These are phyloP conservation scores for Phytophthora multivora DNA, from an alignment of 352 stramenopile genomes.

Conservation along the genomic window DNA sequence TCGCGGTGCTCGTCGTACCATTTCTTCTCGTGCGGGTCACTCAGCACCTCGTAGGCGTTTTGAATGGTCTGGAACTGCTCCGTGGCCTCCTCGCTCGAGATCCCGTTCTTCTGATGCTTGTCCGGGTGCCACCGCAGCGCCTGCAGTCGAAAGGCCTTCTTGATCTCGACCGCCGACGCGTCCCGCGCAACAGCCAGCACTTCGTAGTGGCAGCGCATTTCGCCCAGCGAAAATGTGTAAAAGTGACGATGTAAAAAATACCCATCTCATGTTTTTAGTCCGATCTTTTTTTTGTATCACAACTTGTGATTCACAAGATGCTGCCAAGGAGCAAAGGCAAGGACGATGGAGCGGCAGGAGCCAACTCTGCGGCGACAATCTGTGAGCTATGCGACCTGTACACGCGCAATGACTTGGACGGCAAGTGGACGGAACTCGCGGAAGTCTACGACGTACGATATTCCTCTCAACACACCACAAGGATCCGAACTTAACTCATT, in stretches of 20 bases:
- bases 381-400: slow-evolving; percentile 71
- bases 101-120: slow-evolving; percentile 78
- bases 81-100: slow-evolving; percentile 78
- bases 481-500: not conserved
- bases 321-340: slow-evolving; percentile 34
- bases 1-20: slow-evolving; percentile 91
- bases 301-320: slow-evolving; percentile 17
- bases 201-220: slow-evolving; percentile 87
- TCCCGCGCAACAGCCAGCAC: slow-evolving; percentile 74
- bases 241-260: slow-evolving; percentile 2
- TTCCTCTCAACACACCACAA: not conserved
- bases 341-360: slow-evolving; percentile 27
- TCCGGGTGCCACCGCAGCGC: slow-evolving; percentile 87
- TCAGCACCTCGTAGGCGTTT: slow-evolving; percentile 87
- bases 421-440: slow-evolving; percentile 71
- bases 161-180: slow-evolving; percentile 58
- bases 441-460: slow-evolving; percentile 72
- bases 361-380: slow-evolving; percentile 37
- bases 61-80: slow-evolving; percentile 87
- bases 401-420: slow-evolving; percentile 61
- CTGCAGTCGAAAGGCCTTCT: slow-evolving; percentile 79
- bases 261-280: not conserved
- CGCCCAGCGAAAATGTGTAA: slow-evolving; percentile 14
- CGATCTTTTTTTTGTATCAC: slow-evolving; percentile 4
- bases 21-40: slow-evolving; percentile 83